These are phyloP conservation scores for Dunaliella sp. DNA, from an alignment of 139 green algal species.

Conservation along the genomic window DNA sequence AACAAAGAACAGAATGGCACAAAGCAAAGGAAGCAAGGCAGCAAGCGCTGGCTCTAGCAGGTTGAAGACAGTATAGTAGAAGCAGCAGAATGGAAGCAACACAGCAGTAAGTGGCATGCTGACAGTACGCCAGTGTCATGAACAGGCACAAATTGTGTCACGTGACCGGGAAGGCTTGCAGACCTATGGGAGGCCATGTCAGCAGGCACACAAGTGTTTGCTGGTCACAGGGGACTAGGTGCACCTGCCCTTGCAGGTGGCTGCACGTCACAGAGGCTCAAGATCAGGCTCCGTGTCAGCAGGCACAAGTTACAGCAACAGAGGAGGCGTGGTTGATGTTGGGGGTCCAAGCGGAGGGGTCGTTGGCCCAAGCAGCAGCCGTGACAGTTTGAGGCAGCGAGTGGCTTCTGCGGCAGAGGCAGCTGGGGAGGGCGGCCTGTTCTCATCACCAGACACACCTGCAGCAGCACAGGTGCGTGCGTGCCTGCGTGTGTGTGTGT, in stretches of 20 bases:
- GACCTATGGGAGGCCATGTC: no score
- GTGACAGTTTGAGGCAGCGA: neutral
- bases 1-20: no score
- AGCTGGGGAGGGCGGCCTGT: neutral
- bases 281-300: neutral
- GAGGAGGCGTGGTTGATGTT: neutral
- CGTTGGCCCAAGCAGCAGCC: neutral
- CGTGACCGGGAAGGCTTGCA: no score
- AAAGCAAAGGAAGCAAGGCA: no score
- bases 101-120: no score
- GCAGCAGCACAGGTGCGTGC: neutral
- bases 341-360: neutral
- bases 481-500: no score
- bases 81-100: no score
- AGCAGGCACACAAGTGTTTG: neutral
- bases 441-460: neutral
- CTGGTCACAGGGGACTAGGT: neutral
- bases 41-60: no score
- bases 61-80: no score
- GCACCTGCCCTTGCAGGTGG: neutral
- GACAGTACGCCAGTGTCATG: no score
- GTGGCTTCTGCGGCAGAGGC: neutral
- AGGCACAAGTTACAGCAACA: neutral
- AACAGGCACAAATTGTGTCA: no score
- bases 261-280: neutral